Evolutionary conservation across 2,329 filamentous ascomycete genomes (phyloP), one percentile per base, ranked within the genome.

Genomic region (Diplodia sapinea): DNA sequence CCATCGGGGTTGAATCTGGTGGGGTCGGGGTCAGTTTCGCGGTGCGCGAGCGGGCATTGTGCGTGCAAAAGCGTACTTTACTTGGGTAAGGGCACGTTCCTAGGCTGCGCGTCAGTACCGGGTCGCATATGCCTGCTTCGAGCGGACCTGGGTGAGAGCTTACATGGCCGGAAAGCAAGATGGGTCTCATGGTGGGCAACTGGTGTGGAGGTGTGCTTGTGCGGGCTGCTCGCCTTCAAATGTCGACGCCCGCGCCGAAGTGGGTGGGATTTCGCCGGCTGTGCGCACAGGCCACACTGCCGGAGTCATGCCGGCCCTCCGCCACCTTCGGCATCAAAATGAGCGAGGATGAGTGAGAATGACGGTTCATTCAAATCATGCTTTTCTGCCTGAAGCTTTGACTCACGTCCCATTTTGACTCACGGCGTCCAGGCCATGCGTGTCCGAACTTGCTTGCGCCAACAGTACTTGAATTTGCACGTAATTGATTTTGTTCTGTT

Each of bases 71-170:
- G 63, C 84, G 76, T 86, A 93, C 89, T 89, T 92, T 82, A 97
- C 94, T 82, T 97, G 93, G 79, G 93, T 97, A 82, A 97, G 87
- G 83, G 93, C 92, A 85, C 93, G 91, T 87, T 96, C 93, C 87
- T 90, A 73, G 64, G 61, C 69, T 64, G 72, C 68, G 73, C 55
- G 68, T 76, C 67, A 76, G 72, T 49, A 81, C 23, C 31, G 29
- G 51, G n/a, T 40, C 23, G 11, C 9, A 40, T 31, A 15, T 20
- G n/a, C 33, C 38, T 23, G 17, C 11, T 43, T 9, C 7, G 33
- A 13, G 43, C 9, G 31, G 49, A 3, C 15, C 15, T 12, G 33
- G 20, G 43, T 6, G 31, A 49, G 4, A 20, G 33, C 85, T 75
- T 81, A 90, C 89, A 89, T 99, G 95, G 82, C 95, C 95, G 80